Base-by-base conservation (phyloP, 371 early-diverging fungal genomes). In the Mortierella sp. region DNA sequence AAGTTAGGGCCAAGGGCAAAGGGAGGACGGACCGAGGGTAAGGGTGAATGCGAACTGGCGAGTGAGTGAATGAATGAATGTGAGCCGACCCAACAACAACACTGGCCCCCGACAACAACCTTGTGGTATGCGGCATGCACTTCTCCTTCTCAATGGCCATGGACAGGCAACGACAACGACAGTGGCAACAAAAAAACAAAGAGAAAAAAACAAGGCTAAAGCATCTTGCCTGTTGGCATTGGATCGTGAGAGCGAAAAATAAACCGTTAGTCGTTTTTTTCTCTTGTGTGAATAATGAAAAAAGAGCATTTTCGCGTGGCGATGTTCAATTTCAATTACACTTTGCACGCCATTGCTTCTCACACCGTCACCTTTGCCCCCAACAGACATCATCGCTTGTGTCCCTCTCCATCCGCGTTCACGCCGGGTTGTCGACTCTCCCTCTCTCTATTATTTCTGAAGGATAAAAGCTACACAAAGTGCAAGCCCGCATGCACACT, bases 1-100 rank as follows among this genome's bases (percentile, higher is more conserved):
- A 57, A 13, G 57, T 13, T 57, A 57, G 57, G 26, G 57, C 57
- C n/a, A n/a, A n/a, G n/a, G n/a, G n/a, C n/a, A n/a, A n/a, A n/a
- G n/a, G n/a, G n/a, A n/a, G n/a, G n/a, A n/a, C n/a, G n/a, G n/a
- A n/a, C n/a, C n/a, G n/a, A n/a, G n/a, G n/a, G n/a, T n/a, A 57
- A 57, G 57, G n/a, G 59, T 6, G 26, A 59, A 21, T 13, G 28
- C 28, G 31, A 46, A 14, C 59, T 59, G 28, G 16, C 28, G 31
- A 59, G 13, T 26, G 6, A 28, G 13, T 26, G 57, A 57, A 57
- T 53, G 53, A 55, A n/a, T 26, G 19, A 6, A 24, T 64, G 64
- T 64, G 64, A 64, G 64, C 64, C 64, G 37, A 40, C 64, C 37
- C 40, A 64, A 34, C 16, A 61, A 26, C n/a, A n/a, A n/a, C n/a